phyloP scores from a whole-genome alignment of 169 alveolate genomes.

The Cryptosporidium ryanae region DNA sequence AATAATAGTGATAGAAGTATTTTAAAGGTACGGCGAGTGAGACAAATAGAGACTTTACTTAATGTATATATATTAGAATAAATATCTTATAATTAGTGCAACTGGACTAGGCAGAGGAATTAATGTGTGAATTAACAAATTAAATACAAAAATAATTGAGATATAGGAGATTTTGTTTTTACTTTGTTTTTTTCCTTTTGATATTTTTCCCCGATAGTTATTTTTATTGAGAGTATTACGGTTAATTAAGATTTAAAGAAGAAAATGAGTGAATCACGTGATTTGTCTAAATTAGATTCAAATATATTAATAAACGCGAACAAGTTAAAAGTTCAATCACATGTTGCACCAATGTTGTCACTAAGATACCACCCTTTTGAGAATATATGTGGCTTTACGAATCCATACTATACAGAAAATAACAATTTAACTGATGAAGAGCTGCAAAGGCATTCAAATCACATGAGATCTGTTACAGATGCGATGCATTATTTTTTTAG shows the following conservation, averaged over 20 bases:
- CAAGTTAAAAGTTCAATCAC: not conserved
- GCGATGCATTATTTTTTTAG: slow-evolving; percentile 62
- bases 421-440: slow-evolving; percentile 35
- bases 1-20: not conserved
- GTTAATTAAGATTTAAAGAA: not conserved
- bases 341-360: slow-evolving; percentile 52
- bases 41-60: too few relatives aligned
- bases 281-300: not conserved
- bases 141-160: too few relatives aligned
- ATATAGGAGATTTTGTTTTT: too few relatives aligned
- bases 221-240: not conserved
- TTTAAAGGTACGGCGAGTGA: too few relatives aligned
- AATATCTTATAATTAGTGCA: too few relatives aligned
- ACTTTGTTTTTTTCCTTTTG: too few relatives aligned
- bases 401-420: slow-evolving; percentile 64
- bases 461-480: slow-evolving; percentile 72
- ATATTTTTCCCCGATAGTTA: not conserved
- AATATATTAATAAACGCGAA: not conserved
- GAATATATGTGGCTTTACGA: slow-evolving; percentile 65
- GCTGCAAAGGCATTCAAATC: slow-evolving; percentile 43
- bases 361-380: slow-evolving; percentile 69
- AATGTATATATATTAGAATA: too few relatives aligned
- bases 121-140: too few relatives aligned
- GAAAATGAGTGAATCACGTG: slow-evolving; percentile 22
- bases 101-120: too few relatives aligned